Conservation (phyloP, 768 basidiomycete genomes). For the Tulasnella sp. region DNA sequence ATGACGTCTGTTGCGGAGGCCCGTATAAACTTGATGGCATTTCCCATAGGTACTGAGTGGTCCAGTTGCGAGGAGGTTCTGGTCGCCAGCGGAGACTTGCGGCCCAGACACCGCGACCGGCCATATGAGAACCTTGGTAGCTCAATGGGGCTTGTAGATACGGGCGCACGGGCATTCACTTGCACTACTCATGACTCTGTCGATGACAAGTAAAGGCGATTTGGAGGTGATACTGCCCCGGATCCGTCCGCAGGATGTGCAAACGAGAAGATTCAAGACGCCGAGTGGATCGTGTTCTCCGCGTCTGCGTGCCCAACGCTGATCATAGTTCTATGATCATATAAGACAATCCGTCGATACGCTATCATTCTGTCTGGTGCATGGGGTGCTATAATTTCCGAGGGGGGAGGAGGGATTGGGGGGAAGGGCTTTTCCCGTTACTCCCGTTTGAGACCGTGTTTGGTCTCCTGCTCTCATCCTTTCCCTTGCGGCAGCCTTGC, state of each 20-base stretch:
- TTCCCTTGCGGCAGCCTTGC: constrained; percentile 15
- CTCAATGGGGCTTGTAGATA: background rate
- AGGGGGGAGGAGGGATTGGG: background rate
- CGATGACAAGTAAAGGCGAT: background rate
- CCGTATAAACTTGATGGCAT: background rate
- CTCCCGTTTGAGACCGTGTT: constrained; percentile 5
- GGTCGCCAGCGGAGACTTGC: background rate
- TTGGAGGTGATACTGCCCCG: constrained; percentile 6
- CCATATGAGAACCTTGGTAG: background rate
- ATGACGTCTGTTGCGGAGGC: constrained; percentile 3
- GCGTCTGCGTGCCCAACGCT: background rate
- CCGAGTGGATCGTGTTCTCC: background rate
- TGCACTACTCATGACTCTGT: background rate
- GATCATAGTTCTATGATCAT: background rate
- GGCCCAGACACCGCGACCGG: background rate
- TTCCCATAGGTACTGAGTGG: background rate
- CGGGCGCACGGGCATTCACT: background rate
- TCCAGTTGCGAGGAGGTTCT: background rate
- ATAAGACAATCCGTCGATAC: too few species aligned
- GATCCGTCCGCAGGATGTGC: constrained; percentile 6
- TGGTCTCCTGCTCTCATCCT: constrained; percentile 8
- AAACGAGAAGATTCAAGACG: background rate
- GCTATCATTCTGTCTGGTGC: background rate
- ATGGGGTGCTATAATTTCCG: background rate
- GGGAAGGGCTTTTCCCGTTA: constrained; percentile 1